Evolutionary conservation across 2,329 filamentous ascomycete species (phyloP).

Genomic region (Ophiocordyceps unilateralis): DNA sequence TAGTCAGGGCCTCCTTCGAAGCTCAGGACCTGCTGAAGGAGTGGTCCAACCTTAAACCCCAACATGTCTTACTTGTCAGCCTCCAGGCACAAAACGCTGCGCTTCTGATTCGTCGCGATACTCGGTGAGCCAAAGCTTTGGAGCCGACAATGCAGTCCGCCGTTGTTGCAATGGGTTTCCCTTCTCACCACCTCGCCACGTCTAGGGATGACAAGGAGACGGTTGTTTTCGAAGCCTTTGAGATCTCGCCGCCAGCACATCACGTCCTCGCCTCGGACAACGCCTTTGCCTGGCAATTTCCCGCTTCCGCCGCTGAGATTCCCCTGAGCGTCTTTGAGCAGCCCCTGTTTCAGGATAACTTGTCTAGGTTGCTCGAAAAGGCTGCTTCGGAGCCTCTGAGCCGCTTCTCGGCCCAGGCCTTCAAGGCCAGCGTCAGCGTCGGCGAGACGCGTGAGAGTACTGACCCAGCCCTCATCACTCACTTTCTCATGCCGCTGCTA

Average conservation of each 20-base stretch:
- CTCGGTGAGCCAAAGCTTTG: constrained; percentile 4
- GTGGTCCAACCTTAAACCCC: not conserved
- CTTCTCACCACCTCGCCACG: not conserved
- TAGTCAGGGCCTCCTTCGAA: not conserved
- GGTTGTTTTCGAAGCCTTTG: constrained; percentile 37
- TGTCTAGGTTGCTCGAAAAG: constrained; percentile 37
- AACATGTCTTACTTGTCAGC: constrained; percentile 3
- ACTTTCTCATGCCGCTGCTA: constrained; percentile 42
- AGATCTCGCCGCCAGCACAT: constrained; percentile 33
- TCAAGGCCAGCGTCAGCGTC: constrained; percentile 31
- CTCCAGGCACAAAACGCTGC: constrained; percentile 15
- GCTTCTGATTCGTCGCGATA: constrained; percentile 9
- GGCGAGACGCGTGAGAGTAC: constrained; percentile 40
- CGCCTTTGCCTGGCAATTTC: constrained; percentile 43
- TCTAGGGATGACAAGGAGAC: constrained; percentile 3
- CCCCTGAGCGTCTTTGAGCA: constrained; percentile 13
- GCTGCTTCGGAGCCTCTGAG: constrained; percentile 35
- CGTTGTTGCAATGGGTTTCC: not conserved
- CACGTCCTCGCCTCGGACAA: constrained; percentile 31
- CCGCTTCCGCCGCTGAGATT: constrained; percentile 31
- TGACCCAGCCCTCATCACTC: constrained; percentile 37
- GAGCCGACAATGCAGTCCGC: not conserved
- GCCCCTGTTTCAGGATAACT: constrained; percentile 23
- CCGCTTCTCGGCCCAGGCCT: constrained; percentile 29
- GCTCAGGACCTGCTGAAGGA: not conserved